phyloP scores from a whole-genome alignment of 2,329 filamentous ascomycete species.

The Penicillium occitanis region DNA sequence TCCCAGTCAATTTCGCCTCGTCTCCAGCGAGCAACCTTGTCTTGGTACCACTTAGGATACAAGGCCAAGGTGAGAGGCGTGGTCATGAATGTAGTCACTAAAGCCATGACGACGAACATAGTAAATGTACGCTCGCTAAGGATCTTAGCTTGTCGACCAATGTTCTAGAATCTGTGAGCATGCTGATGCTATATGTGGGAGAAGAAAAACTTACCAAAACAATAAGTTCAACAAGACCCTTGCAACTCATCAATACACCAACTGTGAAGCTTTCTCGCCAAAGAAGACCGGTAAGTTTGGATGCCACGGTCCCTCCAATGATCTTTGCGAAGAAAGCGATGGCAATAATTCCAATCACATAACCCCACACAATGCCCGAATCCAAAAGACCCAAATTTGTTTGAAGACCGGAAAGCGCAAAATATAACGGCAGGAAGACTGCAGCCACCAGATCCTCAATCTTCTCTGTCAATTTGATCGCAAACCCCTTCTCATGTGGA shows the following conservation, averaged over 20 bases:
- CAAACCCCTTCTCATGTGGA: conserved; percentile 84
- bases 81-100: conserved; percentile 80
- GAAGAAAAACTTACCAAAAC: conserved; percentile 65
- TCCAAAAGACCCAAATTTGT: conserved; percentile 84
- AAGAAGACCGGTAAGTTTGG: conserved; percentile 70
- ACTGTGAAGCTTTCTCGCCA: conserved; percentile 91
- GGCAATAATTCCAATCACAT: conserved; percentile 77
- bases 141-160: conserved; percentile 80
- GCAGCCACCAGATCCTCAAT: conserved; percentile 86
- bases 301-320: conserved; percentile 75
- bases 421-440: conserved; percentile 86
- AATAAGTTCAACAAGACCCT: conserved; percentile 90
- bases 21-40: conserved; percentile 72
- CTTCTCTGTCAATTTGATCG: conserved; percentile 89
- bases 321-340: conserved; percentile 87
- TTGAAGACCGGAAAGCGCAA: conserved; percentile 84
- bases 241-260: conserved; percentile 92
- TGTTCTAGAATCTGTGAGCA: conserved; percentile 53
- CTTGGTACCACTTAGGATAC: conserved; percentile 76
- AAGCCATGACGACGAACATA: conserved; percentile 92
- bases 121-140: conserved; percentile 80
- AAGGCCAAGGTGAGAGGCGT: conserved; percentile 72
- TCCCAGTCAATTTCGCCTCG: conserved; percentile 91
- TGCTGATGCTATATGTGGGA: conserved; percentile 9
- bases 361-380: conserved; percentile 80